These are phyloP conservation scores for Pulveroboletus sp. DNA, from an alignment of 768 basidiomycete genomes.

Conservation along the genomic window DNA sequence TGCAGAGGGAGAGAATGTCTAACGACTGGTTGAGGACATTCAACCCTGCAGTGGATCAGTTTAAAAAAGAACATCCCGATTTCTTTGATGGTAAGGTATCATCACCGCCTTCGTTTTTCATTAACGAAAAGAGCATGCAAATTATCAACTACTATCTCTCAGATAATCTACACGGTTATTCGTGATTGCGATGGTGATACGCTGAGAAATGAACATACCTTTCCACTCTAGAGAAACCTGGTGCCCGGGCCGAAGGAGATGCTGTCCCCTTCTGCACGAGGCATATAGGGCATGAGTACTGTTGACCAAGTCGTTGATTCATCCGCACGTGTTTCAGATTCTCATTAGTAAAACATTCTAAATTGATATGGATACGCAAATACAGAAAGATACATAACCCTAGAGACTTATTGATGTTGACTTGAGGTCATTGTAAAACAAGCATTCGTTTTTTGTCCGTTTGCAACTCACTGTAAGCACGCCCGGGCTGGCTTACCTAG, in stretches of 20 bases:
- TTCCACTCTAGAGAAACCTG: constrained; percentile 82
- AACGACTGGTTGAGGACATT: constrained; percentile 59
- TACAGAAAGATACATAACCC: constrained; percentile 61
- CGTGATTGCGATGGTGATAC: constrained; percentile 52
- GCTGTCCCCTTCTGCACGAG: constrained; percentile 75
- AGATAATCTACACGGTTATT: constrained; percentile 73
- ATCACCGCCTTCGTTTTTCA: constrained; percentile 7
- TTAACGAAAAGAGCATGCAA: too few relatives aligned
- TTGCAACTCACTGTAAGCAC: not conserved
- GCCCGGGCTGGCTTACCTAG: too few relatives aligned
- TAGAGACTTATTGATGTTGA: too few relatives aligned
- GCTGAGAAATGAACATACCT: constrained; percentile 63
- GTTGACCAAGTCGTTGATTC: not conserved
- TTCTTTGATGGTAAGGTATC: constrained; percentile 68
- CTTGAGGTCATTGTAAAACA: too few relatives aligned
- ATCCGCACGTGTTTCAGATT: constrained; percentile 39
- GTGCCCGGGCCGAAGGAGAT: constrained; percentile 68
- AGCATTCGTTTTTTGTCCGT: not conserved
- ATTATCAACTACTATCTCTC: not conserved
- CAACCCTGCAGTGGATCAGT: constrained; percentile 46
- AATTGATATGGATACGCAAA: constrained; percentile 62
- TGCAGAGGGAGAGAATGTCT: constrained; percentile 54
- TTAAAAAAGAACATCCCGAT: constrained; percentile 54
- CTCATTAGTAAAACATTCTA: constrained; percentile 74
- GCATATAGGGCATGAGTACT: constrained; percentile 77